phyloP scores from a whole-genome alignment of 495 filamentous ascomycete genomes.

The Aspergillus diversus region DNA sequence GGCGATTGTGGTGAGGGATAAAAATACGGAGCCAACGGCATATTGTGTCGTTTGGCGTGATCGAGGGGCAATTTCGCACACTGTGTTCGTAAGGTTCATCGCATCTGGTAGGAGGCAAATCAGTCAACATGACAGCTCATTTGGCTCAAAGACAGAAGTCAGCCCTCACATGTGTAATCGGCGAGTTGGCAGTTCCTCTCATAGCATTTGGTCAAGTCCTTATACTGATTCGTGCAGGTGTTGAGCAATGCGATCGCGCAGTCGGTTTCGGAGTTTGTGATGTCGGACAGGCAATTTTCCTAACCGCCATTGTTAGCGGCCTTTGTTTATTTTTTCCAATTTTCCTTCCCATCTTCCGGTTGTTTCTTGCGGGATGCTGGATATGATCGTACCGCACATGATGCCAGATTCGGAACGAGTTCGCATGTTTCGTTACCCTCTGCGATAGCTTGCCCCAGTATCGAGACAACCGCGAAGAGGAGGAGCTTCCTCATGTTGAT shows the following conservation, averaged over 20 bases:
- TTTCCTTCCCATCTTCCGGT: neutral
- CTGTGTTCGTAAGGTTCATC: constrained; percentile 10
- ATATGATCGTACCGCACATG: neutral
- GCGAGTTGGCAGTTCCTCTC: neutral
- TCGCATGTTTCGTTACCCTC: neutral
- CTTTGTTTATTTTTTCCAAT: neutral
- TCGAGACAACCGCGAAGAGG: neutral
- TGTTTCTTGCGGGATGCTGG: neutral
- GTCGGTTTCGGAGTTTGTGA: neutral
- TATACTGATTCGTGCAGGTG: neutral
- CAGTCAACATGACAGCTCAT: too few species aligned
- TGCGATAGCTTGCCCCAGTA: neutral
- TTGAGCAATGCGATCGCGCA: neutral
- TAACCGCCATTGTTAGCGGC: neutral
- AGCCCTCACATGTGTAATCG: neutral
- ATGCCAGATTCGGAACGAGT: neutral
- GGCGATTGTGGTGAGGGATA: constrained; percentile 4
- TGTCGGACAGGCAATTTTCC: neutral
- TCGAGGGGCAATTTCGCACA: constrained; percentile 14
- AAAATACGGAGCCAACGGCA: constrained; percentile 9
- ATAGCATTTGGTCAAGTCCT: neutral
- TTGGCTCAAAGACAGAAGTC: too few species aligned
- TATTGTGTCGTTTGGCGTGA: neutral
- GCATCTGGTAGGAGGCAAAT: neutral
- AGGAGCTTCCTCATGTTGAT: neutral